Evolutionary conservation across 2,329 filamentous ascomycete species (phyloP), one percentile per base, ranked within the genome.

Genomic region (Hypoxylon sp.): DNA sequence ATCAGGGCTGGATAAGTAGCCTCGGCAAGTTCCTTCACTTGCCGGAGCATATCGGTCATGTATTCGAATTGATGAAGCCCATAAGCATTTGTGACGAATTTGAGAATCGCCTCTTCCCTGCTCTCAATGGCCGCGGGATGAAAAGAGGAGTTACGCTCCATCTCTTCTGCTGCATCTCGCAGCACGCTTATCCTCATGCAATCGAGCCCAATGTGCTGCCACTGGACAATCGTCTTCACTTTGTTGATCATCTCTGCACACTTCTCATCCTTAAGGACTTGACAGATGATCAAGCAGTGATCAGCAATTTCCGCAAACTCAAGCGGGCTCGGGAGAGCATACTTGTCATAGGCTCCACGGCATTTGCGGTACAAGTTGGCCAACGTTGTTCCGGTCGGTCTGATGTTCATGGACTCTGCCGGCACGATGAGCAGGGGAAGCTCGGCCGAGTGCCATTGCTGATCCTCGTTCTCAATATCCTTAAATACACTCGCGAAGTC

Each of bases 201-300:
- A 19, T 68, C 65, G 13, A 77, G 62, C 3, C 61, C 46, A 3
- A 73, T 19, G 1, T 65, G 56, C 3, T 70, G 37, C 74, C 67
- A 72, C 19, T 71, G 61, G 50, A 75, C 42, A 9, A 42, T 42
- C 2, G 61, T 44, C 44, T 51, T 70, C 11, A 64, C 14, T 29
- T 66, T 33, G 9, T 68, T 33, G 1, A 77, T 54, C 2, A 70
- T 55, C 1, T 46, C 29, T 3, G 50, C 57, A 17, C 44, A 57
- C 44, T 72, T 65, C 6, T 39, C 17, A 19, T 75, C 70, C 39
- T 72, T 73, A 14, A 76, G 31, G 1, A 67, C 62, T 13, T 47
- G 24, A 17, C 72, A 68, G 54, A 77, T 55, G 11, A 50, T 39
- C 24, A 61, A 51, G 42, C 70, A 73, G 4, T 60, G 46, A n/a